Base-by-base conservation (phyloP, 176 grass and related monocot species). In the Zea luxurians region DNA sequence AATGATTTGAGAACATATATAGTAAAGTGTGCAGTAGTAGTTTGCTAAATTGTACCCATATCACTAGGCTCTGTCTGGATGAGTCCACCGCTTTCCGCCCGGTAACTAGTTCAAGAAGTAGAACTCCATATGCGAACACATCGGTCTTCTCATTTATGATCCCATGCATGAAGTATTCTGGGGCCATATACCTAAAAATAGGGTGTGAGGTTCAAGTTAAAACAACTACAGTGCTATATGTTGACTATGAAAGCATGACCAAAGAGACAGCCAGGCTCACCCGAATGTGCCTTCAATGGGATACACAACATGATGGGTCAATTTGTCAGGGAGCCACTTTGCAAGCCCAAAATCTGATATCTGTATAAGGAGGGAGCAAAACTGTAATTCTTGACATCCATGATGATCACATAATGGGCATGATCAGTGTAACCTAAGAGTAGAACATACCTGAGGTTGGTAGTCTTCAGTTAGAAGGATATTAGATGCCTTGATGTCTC, bases 401-500 rank as follows among this genome's bases (percentile, higher is more conserved):
- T 36, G 60, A 35, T 71, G 44, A 79, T 66, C 45, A 10, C 57
- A 66, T 34, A 79, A 61, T 0, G 6, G 35, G 49, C 5, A 48
- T 1, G 41, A 49, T 8, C 47, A 80, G 13, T 49, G n/a, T 44
- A 82, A 80, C 9, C 4, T 71, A 75, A 47, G 13, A 88, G 20
- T 35, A 9, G 2, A 75, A 27, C 57, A 38, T 82, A 99, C 96
- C 89, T 95, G 96, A 76, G 96, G 92, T 87, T 91, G 88, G 82
- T 87, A 99, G 9, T 96, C 96, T 82, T 95, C 88, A 71, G 96
- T 93, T 76, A 99, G 80, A 80, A 99, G 96, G 62, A 99, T 93
- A 88, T 99, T 99, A 42, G 96, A 99, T 73, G 96, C 92, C 82
- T 99, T 99, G 78, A 99, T 93, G 75, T 99, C 96, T 91, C 96